phyloP scores from a whole-genome alignment of 148 eudicot genomes.

The Arbutus unedo region DNA sequence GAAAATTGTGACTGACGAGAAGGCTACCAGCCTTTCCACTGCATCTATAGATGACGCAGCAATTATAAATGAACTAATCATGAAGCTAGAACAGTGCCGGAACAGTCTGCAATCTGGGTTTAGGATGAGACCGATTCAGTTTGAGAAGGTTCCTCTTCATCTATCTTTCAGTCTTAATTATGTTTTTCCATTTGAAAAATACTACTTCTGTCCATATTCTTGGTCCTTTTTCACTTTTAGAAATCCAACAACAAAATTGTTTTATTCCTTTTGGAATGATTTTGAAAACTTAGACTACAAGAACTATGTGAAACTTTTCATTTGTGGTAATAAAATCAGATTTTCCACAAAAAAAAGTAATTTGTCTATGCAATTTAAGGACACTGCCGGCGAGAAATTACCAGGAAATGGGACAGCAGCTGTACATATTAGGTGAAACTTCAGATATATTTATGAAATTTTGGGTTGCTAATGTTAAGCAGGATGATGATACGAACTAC shows the following conservation, averaged over 20 bases:
- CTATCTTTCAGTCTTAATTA: background rate
- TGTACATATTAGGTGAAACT: background rate
- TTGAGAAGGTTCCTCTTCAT: conserved; percentile 67
- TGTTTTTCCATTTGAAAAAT: background rate
- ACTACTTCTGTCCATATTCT: background rate
- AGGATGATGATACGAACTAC: conserved; percentile 93
- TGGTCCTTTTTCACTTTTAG: background rate
- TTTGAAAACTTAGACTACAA: background rate
- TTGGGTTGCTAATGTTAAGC: conserved; percentile 10
- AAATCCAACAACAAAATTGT: background rate
- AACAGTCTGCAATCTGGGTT: conserved; percentile 48
- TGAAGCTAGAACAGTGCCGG: conserved; percentile 51
- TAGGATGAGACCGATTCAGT: conserved; percentile 89
- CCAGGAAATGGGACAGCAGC: background rate
- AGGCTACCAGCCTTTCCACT: conserved; percentile 63
- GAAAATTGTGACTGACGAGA: conserved; percentile 78
- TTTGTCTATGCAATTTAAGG: background rate
- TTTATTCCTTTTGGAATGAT: background rate
- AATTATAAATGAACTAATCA: conserved; percentile 57
- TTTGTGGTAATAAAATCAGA: background rate
- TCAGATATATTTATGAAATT: no score
- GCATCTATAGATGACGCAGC: conserved; percentile 78
- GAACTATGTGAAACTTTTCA: background rate
- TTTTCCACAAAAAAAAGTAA: background rate
- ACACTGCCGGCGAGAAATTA: background rate